Conservation (phyloP, 2,329 filamentous ascomycete genomes). For the Cladophialophora carrionii region DNA sequence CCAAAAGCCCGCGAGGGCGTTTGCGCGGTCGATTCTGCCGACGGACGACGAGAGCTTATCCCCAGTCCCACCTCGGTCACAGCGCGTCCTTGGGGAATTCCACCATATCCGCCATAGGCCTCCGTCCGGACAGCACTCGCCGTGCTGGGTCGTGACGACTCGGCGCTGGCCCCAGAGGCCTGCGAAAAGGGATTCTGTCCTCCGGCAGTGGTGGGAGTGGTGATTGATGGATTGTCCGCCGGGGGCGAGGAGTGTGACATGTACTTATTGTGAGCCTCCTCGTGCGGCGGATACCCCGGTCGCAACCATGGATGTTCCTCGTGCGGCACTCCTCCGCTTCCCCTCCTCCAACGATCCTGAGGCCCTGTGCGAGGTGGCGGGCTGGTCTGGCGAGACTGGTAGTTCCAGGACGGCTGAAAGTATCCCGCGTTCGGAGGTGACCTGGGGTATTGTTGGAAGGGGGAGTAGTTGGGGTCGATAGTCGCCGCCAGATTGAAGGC, state of each 20-base stretch:
- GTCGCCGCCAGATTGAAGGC: constrained; percentile 32
- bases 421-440: constrained; percentile 24
- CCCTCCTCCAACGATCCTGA: constrained; percentile 32
- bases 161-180: constrained; percentile 14
- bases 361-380: constrained; percentile 17
- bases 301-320: constrained; percentile 35
- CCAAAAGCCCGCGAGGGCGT: constrained; percentile 43
- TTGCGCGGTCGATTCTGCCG: constrained; percentile 25
- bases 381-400: constrained; percentile 20
- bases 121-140: constrained; percentile 28
- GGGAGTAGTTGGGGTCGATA: constrained; percentile 29
- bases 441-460: constrained; percentile 32
- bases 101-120: constrained; percentile 26
- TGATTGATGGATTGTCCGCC: constrained; percentile 27
- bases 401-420: constrained; percentile 26
- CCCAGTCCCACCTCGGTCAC: constrained; percentile 20
- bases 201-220: constrained; percentile 24
- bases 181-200: constrained; percentile 18
- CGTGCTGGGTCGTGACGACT: constrained; percentile 31
- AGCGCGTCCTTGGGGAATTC: constrained; percentile 14
- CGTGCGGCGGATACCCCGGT: constrained; percentile 31
- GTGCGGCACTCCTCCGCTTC: constrained; percentile 34
- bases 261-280: constrained; percentile 35
- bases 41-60: constrained; percentile 21
- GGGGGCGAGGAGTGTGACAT: constrained; percentile 36